phyloP scores from a whole-genome alignment of 805 yeast species.

The Metschnikowia lachancei region DNA sequence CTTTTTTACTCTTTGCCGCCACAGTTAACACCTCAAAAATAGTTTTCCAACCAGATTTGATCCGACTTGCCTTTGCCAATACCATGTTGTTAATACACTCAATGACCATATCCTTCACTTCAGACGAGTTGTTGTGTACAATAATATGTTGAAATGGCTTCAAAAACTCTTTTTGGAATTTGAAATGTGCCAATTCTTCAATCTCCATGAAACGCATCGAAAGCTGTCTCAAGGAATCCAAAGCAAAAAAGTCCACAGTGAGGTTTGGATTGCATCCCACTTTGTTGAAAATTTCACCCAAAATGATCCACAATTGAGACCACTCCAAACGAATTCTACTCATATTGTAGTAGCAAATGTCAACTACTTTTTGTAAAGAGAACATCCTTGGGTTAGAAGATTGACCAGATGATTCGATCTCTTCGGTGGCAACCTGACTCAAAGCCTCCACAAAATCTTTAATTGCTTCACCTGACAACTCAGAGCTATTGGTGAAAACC shows the following conservation, averaged over 20 bases:
- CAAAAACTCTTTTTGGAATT: constrained; percentile 90
- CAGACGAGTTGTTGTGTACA: constrained; percentile 59
- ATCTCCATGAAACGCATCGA: constrained; percentile 89
- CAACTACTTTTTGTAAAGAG: constrained; percentile 92
- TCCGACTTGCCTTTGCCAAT: constrained; percentile 63
- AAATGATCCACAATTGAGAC: constrained; percentile 91
- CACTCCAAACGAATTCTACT: constrained; percentile 93
- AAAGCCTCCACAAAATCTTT: constrained; percentile 83
- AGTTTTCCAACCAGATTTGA: constrained; percentile 94
- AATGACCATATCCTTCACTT: constrained; percentile 82
- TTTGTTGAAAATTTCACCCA: constrained; percentile 84
- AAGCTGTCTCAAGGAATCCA: constrained; percentile 90
- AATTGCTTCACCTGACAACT: constrained; percentile 78
- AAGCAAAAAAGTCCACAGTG: constrained; percentile 81
- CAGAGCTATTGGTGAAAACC: constrained; percentile 79
- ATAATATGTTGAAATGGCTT: constrained; percentile 85
- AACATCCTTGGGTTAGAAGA: constrained; percentile 85
- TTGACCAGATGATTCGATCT: constrained; percentile 82
- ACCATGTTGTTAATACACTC: constrained; percentile 89
- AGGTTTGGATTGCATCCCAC: constrained; percentile 79
- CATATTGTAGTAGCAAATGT: constrained; percentile 97
- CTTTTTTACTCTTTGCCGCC: constrained; percentile 63
- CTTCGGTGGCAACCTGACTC: constrained; percentile 83
- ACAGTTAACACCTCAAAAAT: constrained; percentile 74
- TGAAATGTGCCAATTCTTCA: constrained; percentile 93